These are phyloP conservation scores for Daldinia sp. DNA, from an alignment of 2,329 filamentous ascomycete genomes.

Conservation along the genomic window DNA sequence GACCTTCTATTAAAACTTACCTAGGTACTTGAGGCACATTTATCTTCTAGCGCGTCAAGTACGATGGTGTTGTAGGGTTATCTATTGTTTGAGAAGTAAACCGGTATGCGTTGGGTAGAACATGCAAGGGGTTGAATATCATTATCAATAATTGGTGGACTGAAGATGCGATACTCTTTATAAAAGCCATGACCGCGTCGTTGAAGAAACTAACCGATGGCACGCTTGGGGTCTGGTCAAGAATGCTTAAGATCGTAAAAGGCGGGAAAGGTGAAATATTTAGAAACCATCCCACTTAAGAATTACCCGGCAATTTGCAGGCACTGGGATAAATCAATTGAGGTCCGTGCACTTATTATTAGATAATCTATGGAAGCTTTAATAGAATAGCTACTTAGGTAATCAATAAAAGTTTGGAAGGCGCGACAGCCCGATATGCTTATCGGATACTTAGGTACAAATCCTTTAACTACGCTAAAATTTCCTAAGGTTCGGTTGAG, in stretches of 20 bases:
- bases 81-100: constrained; percentile 34
- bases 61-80: constrained; percentile 32
- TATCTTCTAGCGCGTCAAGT: constrained; percentile 22
- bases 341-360: constrained; percentile 21
- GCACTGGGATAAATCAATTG: background rate
- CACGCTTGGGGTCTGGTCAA: background rate
- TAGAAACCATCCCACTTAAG: background rate
- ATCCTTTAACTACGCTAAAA: constrained; percentile 27
- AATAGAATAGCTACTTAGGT: constrained; percentile 9
- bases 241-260: background rate
- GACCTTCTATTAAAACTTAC: constrained; percentile 41
- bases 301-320: constrained; percentile 3
- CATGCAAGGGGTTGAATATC: constrained; percentile 19
- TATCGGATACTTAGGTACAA: background rate
- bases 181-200: constrained; percentile 22
- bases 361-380: constrained; percentile 30
- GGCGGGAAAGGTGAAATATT: constrained; percentile 14
- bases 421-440: background rate
- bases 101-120: constrained; percentile 27
- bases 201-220: background rate
- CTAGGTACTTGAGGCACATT: constrained; percentile 14
- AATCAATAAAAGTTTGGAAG: constrained; percentile 18
- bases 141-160: constrained; percentile 23
- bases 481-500: constrained; percentile 42
- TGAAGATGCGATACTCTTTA: constrained; percentile 19